Base-by-base conservation (phyloP, 2,329 filamentous ascomycete genomes). In the Curvularia spicifera region DNA sequence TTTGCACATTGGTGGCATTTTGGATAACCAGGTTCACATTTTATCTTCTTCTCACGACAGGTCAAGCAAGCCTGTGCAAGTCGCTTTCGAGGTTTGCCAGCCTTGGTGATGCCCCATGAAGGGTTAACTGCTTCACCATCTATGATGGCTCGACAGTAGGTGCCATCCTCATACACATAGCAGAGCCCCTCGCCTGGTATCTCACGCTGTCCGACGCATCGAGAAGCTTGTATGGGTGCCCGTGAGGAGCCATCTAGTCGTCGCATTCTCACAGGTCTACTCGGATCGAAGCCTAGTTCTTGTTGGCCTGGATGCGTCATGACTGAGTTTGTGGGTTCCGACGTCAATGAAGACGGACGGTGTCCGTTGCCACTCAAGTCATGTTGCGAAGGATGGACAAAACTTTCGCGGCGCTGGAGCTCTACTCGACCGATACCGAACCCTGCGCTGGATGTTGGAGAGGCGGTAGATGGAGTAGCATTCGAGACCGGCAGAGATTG, bases 21-120 rank as follows among this genome's bases (percentile, higher is more conserved):
- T 39, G 91, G 91, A 64, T 87, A 89, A 68, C 93, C 92, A 1
- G 93, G 93, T 65, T 97, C 92, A 72, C 93, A 97, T 77, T 96
- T 97, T 80, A 97, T 96, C 83, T 97, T 97, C 86, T 97, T 97
- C 79, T 97, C 93, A 50, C 93, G 87, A 75, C 93, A 97, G 12
- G 92, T 95, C 57, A 96, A 84, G 73, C 93, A 97, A n/a, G 92
- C 92, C 74, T 96, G 93, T 24, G 93, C 93, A 56, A 97, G 83
- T 56, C 93, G 85, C 80, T 97, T 97, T 66, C 93, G 87, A 47
- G 93, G 93, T 79, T 96, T 97, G 13, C 93, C 93, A 2, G 93
- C 93, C 78, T 97, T 97, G 35, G 93, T 97, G 9, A 96, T 88
- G 15, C 93, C 93, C 93, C 93, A 97, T 66, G 91, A 91, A 1